Base-by-base conservation (phyloP, 2,329 filamentous ascomycete genomes). In the Claviceps citrina region DNA sequence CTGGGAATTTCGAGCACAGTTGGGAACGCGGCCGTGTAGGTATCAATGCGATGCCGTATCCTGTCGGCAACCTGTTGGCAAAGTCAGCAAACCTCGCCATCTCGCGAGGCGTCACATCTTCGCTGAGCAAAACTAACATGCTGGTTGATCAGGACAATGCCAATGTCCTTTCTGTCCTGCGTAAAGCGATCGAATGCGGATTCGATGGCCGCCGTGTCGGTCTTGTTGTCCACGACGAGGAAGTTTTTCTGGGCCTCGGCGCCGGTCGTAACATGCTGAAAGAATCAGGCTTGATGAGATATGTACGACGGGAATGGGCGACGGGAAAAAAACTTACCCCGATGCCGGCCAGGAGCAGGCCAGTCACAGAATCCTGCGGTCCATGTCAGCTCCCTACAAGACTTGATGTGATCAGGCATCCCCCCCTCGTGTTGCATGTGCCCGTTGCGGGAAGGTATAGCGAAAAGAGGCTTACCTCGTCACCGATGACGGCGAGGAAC, bases 221-320 rank as follows among this genome's bases (percentile, higher is more conserved):
- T 98, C 71, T 96, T 96, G 58, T 64, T 68, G 62, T 98, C 89
- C 46, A 98, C 91, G 42, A 98, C 85, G 8, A 98, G 77, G 66
- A 95, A 98, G 71, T 98, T 98, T 70, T 94, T 93, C 59, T 95
- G 82, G 30, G 83, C 75, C 57, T 93, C 85, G 33, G 89, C 84
- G 6, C 84, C 81, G 40, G 81, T 72, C 13, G 86, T 93, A 47
- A 96, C 87, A 60, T 96, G 89, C 87, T 95, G 10, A 27, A 4
- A 27, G 10, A 27, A 12, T 8, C 5, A 24, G 5, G 22, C 5
- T 24, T 24, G 8, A 5, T 24, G 8, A 5, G 8, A 24, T 8
- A 24, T 5, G 22, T 24, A 5, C 22, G 22, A 24, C 5, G 22
- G 5, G 5, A 8, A 24, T 5, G 5, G 5, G 22, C 22, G 8